Percentiles rank a stretch among this genome's conserved stretches.
phyloP scores from a whole-genome alignment of 2,329 filamentous ascomycete genomes.

The Ophiostoma pallidulum region DNA sequence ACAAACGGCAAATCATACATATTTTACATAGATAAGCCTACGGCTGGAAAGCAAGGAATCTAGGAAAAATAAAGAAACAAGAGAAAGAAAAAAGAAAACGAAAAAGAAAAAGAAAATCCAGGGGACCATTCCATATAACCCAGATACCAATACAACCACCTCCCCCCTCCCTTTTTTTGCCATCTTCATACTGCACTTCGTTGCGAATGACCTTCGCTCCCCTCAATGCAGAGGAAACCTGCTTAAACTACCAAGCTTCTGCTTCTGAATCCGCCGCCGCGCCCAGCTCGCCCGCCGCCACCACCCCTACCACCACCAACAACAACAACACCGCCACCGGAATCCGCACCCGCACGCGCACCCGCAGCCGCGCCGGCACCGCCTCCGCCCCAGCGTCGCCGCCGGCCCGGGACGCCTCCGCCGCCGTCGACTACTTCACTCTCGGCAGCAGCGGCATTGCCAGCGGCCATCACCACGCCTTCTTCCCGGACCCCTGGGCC shows the following conservation, averaged over 20 bases:
- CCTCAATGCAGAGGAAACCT: constrained; percentile 31
- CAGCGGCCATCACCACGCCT: constrained; percentile 9
- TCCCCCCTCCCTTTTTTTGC: background rate
- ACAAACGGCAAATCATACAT: too few relatives aligned
- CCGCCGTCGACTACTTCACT: background rate
- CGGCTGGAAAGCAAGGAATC: constrained; percentile 8
- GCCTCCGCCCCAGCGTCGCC: background rate
- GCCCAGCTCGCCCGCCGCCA: background rate
- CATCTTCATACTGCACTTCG: background rate
- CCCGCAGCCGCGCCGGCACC: background rate
- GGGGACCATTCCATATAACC: too few relatives aligned
- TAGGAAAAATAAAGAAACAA: constrained; percentile 3
- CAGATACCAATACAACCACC: background rate
- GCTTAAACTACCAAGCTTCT: constrained; percentile 26
- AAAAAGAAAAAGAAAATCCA: too few relatives aligned
- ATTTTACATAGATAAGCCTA: constrained; percentile 4
- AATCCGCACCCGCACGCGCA: background rate
- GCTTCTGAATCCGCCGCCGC: background rate
- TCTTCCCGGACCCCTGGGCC: constrained; percentile 12
- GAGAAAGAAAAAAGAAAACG: background rate
- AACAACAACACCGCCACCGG: background rate
- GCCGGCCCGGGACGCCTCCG: background rate
- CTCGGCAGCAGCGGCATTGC: constrained; percentile 10
- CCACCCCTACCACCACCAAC: background rate
- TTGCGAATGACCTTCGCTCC: constrained; percentile 23